phyloP scores from a whole-genome alignment of 257 asterid species.

The Fraxinus cuspidata region DNA sequence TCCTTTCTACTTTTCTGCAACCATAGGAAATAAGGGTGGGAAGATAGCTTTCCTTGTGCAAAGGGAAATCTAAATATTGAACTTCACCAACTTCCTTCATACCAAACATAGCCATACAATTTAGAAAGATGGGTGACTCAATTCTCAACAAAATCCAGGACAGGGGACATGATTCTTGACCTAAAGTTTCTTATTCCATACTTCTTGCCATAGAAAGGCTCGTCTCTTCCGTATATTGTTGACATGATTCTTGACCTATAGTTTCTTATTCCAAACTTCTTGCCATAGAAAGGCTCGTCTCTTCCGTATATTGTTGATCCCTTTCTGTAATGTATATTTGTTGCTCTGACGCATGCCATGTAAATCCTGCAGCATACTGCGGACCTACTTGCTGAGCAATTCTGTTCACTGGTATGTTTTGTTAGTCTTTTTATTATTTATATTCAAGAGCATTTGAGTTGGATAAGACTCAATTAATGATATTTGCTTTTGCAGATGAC shows the following conservation, averaged over 20 bases:
- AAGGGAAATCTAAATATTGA: background rate
- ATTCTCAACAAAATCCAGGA: conserved; percentile 2
- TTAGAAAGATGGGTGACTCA: background rate
- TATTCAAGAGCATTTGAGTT: background rate
- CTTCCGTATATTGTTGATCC: conserved; percentile 3
- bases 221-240: too few relatives aligned
- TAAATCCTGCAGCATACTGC: conserved; percentile 75
- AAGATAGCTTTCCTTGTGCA: background rate
- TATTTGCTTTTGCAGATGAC: conserved; percentile 56
- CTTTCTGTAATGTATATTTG: background rate
- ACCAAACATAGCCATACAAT: background rate
- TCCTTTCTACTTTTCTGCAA: background rate
- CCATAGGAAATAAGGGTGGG: background rate
- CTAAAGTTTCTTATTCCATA: conserved; percentile 13
- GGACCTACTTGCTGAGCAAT: conserved; percentile 88
- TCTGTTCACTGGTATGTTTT: conserved; percentile 65
- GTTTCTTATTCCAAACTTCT: conserved; percentile 12
- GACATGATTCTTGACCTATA: background rate
- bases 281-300: conserved; percentile 5
- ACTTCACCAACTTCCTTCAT: background rate
- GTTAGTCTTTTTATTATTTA: background rate
- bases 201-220: conserved; percentile 9
- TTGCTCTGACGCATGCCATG: conserved; percentile 32
- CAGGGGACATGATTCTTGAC: background rate
- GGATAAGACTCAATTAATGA: conserved; percentile 10